Evolutionary conservation across 2,329 filamentous ascomycete genomes (phyloP), one percentile per base, ranked within the genome.

Genomic region (Capronia americana): DNA sequence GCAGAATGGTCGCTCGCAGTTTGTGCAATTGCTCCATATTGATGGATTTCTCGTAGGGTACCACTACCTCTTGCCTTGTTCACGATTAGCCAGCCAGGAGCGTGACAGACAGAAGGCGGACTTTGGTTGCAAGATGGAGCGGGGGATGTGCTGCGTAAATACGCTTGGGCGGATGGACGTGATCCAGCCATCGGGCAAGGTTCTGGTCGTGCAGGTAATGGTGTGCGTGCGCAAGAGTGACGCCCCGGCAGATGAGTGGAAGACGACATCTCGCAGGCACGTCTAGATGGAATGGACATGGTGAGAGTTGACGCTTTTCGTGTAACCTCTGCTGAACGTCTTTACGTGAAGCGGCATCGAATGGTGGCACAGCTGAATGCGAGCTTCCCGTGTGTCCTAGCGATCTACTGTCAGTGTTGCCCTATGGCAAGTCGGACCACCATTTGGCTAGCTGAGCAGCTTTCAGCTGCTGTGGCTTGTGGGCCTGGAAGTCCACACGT

Each of bases 1-100:
- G 56, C 8, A 58, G 44, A 20, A 58, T 58, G 5, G 56, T 58
- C 28, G 38, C 56, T 24, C 26, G 56, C 17, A 58, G 26, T 58
- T 58, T 58, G 20, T 58, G 56, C 34, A 58, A 58, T 58, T 58
- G 34, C 41, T 58, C 34, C 56, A 58, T 58, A 12, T 48, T 30
- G 56, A 48, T 38, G n/a, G 56, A 48, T 11, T 48, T 20, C 14
- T 17, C 23, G 5, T n/a, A 12, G 11, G 38, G 24, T 11, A 30
- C 20, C 23, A 48, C 8, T 20, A 26, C n/a, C n/a, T 57, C 55
- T 41, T 57, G 55, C 32, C 6, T 26, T 57, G 20, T 10, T 38
- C 26, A 6, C 34, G 38, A 28, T 23, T 4, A 41, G 34, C 34
- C 24, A 3, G 11, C 32, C 23, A n/a, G 34, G 23, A 57, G 26